A percentile compares a stretch with the other conserved stretches of the same genome.
Evolutionary conservation across 257 asterid species (phyloP).

Genomic region (Apocynum venetum): DNA sequence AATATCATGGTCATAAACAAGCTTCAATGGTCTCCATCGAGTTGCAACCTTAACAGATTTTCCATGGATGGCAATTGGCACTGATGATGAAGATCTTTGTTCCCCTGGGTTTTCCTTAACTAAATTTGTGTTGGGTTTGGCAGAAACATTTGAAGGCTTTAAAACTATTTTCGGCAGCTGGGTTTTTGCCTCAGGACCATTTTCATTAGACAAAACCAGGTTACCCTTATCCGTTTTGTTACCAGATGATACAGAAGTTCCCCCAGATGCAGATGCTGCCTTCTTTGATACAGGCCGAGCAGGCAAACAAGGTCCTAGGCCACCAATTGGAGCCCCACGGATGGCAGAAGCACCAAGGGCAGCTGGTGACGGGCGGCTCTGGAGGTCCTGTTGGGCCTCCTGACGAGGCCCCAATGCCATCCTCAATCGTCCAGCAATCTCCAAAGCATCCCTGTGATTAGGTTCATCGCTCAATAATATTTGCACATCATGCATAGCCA

Average conservation of each 20-base stretch:
- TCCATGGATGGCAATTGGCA: slow-evolving; percentile 14
- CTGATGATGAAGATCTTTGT: slow-evolving; percentile 14
- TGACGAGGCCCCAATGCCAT: slow-evolving; percentile 60
- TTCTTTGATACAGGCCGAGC: slow-evolving; percentile 77
- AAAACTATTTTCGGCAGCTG: slow-evolving; percentile 63
- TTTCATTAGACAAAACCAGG: slow-evolving; percentile 37
- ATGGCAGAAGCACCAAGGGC: slow-evolving; percentile 99
- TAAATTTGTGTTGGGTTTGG: slow-evolving; percentile 32
- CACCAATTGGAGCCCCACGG: slow-evolving; percentile 88
- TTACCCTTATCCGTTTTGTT: slow-evolving; percentile 52
- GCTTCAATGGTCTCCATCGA: slow-evolving; percentile 69
- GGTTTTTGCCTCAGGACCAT: slow-evolving; percentile 48
- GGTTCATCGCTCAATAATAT: slow-evolving; percentile 62
- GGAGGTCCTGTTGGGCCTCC: slow-evolving; percentile 92
- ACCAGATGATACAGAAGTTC: slow-evolving; percentile 32
- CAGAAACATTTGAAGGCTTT: slow-evolving; percentile 62
- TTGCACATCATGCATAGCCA: slow-evolving; percentile 83
- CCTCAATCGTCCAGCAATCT: slow-evolving; percentile 68
- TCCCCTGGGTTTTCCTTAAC: slow-evolving; percentile 43
- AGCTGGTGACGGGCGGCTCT: slow-evolving; percentile 97
- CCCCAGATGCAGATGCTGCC: slow-evolving; percentile 29
- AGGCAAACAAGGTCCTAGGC: slow-evolving; percentile 91
- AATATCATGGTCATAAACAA: slow-evolving; percentile 90
- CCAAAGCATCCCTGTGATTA: slow-evolving; percentile 63
- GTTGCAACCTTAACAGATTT: slow-evolving; percentile 29